Base-by-base conservation (phyloP, 208 protist genomes). In the Trypanosoma rangeli region DNA sequence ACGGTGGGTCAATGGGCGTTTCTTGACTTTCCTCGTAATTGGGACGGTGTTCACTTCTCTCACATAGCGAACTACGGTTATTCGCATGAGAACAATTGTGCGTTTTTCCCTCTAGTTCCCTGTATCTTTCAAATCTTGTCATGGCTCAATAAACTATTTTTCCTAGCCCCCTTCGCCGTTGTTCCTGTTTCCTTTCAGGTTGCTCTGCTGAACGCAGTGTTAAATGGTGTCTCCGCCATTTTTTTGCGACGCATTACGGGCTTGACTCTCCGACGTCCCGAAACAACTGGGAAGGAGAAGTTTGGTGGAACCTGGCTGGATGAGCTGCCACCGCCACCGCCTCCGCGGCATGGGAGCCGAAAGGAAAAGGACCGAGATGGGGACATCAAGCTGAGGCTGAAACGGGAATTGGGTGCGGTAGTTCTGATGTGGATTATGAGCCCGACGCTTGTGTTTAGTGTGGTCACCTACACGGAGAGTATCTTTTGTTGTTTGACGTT, bases 11-110 rank as follows among this genome's bases (percentile, higher is more conserved):
- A 60, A 24, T 71, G 63, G 56, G 73, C 69, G 28, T 77, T 88
- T 52, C 61, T 82, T 0, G 80, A 86, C 68, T 73, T 89, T 52
- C 72, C 72, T 31, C 74, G 83, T 24, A 69, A 85, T 44, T 94
- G 86, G 84, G 89, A 94, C 64, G 78, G 67, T 48, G 85, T 90
- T 24, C 86, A 94, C 76, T 89, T 86, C 65, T 87, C 80, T 70
- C 85, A 87, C 67, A 91, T 93, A 54, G 85, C 85, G 24, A 74
- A 74, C 3, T 52, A 88, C 64, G 86, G 89, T 20, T 95, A 95
- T 80, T 79, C 83, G 1, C 82, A 90, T 64, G 89, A 95, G 55
- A 88, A 81, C 35, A 64, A 75, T 54, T 67, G 76, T 24, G 89
- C 75, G 5, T 95, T 95, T 57, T 95, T 93, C 50, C 89, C 89